These are phyloP conservation scores for Diplosphaera chodatii DNA, from an alignment of 139 green algal species.

Conservation along the genomic window DNA sequence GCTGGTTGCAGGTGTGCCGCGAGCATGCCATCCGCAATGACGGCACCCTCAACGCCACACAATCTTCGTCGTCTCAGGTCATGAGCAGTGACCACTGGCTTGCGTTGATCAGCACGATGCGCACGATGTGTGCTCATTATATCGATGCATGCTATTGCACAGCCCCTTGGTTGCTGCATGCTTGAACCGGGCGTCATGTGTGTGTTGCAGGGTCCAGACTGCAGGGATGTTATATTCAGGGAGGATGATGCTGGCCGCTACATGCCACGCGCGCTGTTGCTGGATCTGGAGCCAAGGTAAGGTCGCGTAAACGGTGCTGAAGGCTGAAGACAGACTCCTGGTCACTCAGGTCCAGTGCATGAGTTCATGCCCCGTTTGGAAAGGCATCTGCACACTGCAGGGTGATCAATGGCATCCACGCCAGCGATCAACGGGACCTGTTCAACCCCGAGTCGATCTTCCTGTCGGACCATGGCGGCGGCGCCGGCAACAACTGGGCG, in stretches of 20 bases:
- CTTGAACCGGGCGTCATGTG: too few relatives aligned
- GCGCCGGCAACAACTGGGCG: constrained; percentile 99
- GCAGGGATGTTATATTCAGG: constrained; percentile 99
- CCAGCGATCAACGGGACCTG: constrained; percentile 83
- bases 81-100: too few relatives aligned
- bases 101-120: too few relatives aligned
- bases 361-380: too few relatives aligned
- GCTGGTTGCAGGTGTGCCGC: not conserved
- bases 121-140: too few relatives aligned
- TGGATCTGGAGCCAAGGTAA: constrained; percentile 93
- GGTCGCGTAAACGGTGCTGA: not conserved
- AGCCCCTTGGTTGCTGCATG: too few relatives aligned
- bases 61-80: too few relatives aligned
- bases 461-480: constrained; percentile 87
- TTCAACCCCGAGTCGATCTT: constrained; percentile 99
- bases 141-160: too few relatives aligned
- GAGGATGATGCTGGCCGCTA: constrained; percentile 99
- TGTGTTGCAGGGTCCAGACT: constrained; percentile 64
- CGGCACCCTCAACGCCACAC: not conserved
- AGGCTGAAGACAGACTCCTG: too few relatives aligned
- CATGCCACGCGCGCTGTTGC: constrained; percentile 87
- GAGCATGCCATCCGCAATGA: not conserved
- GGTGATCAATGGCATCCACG: constrained; percentile 97
- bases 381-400: too few relatives aligned
- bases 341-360: too few relatives aligned